phyloP scores from a whole-genome alignment of 2,329 filamentous ascomycete genomes.

The Nannizziopsis barbatae region DNA sequence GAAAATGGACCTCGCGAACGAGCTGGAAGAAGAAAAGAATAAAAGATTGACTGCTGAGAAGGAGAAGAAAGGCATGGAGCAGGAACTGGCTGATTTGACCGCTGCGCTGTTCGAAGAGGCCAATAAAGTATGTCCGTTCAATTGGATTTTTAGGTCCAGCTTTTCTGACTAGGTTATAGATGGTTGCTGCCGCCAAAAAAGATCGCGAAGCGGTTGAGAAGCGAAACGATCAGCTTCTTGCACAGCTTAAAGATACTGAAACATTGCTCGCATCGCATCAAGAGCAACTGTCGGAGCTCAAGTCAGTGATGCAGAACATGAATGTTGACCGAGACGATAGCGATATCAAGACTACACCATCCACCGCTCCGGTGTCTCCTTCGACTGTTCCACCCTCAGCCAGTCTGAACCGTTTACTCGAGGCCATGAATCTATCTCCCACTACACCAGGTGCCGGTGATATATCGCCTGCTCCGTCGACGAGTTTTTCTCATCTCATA shows the following conservation, averaged over 20 bases:
- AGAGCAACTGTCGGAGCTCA: constrained; percentile 83
- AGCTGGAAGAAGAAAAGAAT: constrained; percentile 54
- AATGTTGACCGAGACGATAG: constrained; percentile 56
- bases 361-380: constrained; percentile 68
- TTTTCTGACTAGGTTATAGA: constrained; percentile 37
- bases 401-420: constrained; percentile 46
- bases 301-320: constrained; percentile 85
- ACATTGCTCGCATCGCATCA: constrained; percentile 76
- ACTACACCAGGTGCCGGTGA: constrained; percentile 41
- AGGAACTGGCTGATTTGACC: constrained; percentile 81
- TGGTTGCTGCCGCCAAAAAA: constrained; percentile 81
- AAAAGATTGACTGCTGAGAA: constrained; percentile 56
- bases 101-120: constrained; percentile 94
- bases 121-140: constrained; percentile 52
- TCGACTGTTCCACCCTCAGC: constrained; percentile 46
- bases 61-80: constrained; percentile 81
- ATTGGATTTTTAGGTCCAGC: background rate
- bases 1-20: constrained; percentile 48
- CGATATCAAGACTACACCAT: constrained; percentile 54
- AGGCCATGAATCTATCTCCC: constrained; percentile 46
- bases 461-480: constrained; percentile 50
- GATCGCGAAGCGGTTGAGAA: constrained; percentile 72
- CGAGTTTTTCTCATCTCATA: constrained; percentile 71
- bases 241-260: constrained; percentile 79
- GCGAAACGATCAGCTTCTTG: constrained; percentile 76